Percentiles rank a stretch among this genome's conserved stretches.
These are phyloP conservation scores for Phytophthora rubi DNA, from an alignment of 352 stramenopile genomes.

Conservation along the genomic window DNA sequence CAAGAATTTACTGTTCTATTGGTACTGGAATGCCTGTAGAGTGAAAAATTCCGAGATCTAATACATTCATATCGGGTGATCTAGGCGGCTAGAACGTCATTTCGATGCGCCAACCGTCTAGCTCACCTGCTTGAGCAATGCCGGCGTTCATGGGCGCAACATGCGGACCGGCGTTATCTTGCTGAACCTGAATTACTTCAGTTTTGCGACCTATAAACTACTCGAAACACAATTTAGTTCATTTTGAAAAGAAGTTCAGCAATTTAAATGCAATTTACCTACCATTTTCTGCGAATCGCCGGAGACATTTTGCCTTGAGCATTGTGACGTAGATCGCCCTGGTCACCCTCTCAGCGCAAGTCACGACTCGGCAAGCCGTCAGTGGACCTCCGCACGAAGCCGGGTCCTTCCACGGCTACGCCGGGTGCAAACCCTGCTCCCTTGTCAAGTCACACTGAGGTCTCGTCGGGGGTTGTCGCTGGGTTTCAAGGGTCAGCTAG, in stretches of 20 bases:
- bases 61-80: background rate
- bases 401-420: too few relatives aligned
- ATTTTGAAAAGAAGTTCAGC: background rate
- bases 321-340: too few relatives aligned
- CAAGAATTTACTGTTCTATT: background rate
- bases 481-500: too few relatives aligned
- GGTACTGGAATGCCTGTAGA: background rate
- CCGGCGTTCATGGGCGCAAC: conserved; percentile 9
- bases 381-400: too few relatives aligned
- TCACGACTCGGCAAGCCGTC: too few relatives aligned
- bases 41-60: background rate
- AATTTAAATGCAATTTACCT: background rate
- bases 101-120: background rate
- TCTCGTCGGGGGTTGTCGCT: too few relatives aligned
- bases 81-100: background rate
- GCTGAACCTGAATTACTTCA: conserved; percentile 5
- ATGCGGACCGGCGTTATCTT: conserved; percentile 15
- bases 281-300: too few relatives aligned
- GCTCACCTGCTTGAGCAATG: background rate
- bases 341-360: too few relatives aligned
- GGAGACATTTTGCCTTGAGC: too few relatives aligned
- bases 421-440: too few relatives aligned
- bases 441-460: too few relatives aligned
- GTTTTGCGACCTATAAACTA: conserved; percentile 5
- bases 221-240: background rate